Evolutionary conservation across 768 basidiomycete species (phyloP), one percentile per base, ranked within the genome.

Genomic region (Sutorius australiensis): DNA sequence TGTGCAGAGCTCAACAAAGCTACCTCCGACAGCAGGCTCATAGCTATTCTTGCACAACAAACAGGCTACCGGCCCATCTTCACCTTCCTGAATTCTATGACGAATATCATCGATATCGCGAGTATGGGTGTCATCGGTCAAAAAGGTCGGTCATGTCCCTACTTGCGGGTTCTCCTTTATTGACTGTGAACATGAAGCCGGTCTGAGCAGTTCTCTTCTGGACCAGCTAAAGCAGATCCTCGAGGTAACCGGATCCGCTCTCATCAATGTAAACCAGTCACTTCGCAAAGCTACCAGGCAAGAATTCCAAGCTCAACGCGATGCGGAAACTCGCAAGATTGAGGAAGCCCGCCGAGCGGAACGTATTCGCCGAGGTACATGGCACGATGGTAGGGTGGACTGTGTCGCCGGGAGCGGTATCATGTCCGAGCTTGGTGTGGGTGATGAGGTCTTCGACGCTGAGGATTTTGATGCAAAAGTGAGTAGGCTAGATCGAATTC

Each of bases 81-180:
- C 71, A 86, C 86, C 5, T 88, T 93, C 72, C 73, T 92, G 45
- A 84, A 86, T 61, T 92, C 89, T 0, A 70, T 92, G 64, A 89
- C 81, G 61, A 87, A 81, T 56, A 71, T 98, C 51, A 82, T 98
- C 55, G 95, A 98, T 66, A 77, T 98, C n/a, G 93, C 92, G 1
- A 87, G 86, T 53, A 81, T 94, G 39, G 95, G 95, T 2, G 64
- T 98, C n/a, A 97, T 97, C 60, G 97, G 97, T 3, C 92, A 97
- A 65, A 98, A 98, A 74, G 82, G 91, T 87, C 49, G 6, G 69
- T 51, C 24, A 7, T 48, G 6, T 9, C 24, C 14, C 11, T 41
- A 14, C 32, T 45, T 6, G 38, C 40, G 19, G 7, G 14, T 5
- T 24, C 16, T 2, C 21, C 32, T 36, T 43, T 17, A 53, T 46